These are phyloP conservation scores for Tricholoma matsutake DNA, from an alignment of 768 basidiomycete species.

Conservation along the genomic window DNA sequence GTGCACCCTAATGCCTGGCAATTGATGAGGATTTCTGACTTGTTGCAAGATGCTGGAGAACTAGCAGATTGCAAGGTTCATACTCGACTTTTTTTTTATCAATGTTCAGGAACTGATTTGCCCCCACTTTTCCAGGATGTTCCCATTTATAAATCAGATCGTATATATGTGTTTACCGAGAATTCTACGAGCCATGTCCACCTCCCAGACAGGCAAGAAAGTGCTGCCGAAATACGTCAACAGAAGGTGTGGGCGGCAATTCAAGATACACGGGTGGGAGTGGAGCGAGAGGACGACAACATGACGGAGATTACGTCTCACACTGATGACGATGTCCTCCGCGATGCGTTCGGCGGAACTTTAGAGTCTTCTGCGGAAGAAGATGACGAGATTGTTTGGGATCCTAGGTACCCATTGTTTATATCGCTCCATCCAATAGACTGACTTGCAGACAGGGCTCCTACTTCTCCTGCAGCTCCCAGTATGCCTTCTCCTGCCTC, in stretches of 20 bases:
- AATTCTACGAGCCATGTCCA: slow-evolving; percentile 12
- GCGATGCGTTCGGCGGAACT: slow-evolving; percentile 56
- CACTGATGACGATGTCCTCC: slow-evolving; percentile 83
- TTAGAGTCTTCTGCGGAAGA: slow-evolving; percentile 48
- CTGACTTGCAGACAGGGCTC: slow-evolving; percentile 18
- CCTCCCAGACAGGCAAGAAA: not conserved
- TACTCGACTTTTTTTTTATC: slow-evolving; percentile 8
- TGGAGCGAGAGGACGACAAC: slow-evolving; percentile 50
- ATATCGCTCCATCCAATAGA: not conserved
- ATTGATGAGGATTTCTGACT: slow-evolving; percentile 88
- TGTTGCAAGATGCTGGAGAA: slow-evolving; percentile 66
- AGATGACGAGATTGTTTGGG: slow-evolving; percentile 77
- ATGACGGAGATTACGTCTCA: slow-evolving; percentile 65
- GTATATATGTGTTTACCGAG: not conserved
- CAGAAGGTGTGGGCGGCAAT: slow-evolving; percentile 23
- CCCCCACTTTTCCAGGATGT: slow-evolving; percentile 31
- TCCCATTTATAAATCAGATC: slow-evolving; percentile 25
- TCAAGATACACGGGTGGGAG: slow-evolving; percentile 19
- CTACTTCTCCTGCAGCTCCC: slow-evolving; percentile 26
- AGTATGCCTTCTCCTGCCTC: slow-evolving; percentile 30
- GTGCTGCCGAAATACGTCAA: slow-evolving; percentile 11
- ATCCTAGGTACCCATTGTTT: slow-evolving; percentile 50
- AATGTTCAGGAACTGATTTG: slow-evolving; percentile 1
- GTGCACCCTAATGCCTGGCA: slow-evolving; percentile 93
- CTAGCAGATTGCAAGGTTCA: slow-evolving; percentile 60